Evolutionary conservation across 2,329 filamentous ascomycete species (phyloP).

Genomic region (Thyridium curvatum): DNA sequence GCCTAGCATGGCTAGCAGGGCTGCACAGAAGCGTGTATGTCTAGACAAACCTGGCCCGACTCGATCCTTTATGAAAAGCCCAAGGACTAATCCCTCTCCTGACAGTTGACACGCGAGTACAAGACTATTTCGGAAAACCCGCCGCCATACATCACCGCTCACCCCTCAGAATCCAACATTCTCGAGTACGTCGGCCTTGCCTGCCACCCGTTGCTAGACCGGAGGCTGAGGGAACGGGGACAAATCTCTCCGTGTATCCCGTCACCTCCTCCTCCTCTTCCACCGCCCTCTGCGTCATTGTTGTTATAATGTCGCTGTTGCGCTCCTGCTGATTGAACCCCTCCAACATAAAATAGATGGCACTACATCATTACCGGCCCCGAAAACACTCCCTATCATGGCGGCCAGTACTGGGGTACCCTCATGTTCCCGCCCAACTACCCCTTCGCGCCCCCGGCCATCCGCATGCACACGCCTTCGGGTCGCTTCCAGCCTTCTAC

Average conservation of each 20-base stretch:
- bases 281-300: no score
- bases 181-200: constrained; percentile 58
- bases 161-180: constrained; percentile 87
- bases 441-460: constrained; percentile 92
- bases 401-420: constrained; percentile 97
- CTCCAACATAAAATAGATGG: constrained; percentile 70
- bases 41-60: no score
- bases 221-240: neutral
- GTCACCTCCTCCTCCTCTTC: no score
- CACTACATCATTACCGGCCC: constrained; percentile 95
- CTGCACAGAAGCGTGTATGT: constrained; percentile 65
- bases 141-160: constrained; percentile 81
- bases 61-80: no score
- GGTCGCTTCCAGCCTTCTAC: constrained; percentile 93
- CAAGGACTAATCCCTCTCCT: neutral
- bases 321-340: neutral
- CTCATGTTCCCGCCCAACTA: constrained; percentile 94
- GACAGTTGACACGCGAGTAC: constrained; percentile 55
- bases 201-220: neutral
- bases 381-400: constrained; percentile 86
- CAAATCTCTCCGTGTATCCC: constrained; percentile 8
- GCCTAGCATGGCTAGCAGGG: constrained; percentile 59
- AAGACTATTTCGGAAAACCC: constrained; percentile 64
- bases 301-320: neutral
- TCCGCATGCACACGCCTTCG: constrained; percentile 97